Evolutionary conservation across 2,329 filamentous ascomycete species (phyloP).

Genomic region (Fusarium praegraminearum): DNA sequence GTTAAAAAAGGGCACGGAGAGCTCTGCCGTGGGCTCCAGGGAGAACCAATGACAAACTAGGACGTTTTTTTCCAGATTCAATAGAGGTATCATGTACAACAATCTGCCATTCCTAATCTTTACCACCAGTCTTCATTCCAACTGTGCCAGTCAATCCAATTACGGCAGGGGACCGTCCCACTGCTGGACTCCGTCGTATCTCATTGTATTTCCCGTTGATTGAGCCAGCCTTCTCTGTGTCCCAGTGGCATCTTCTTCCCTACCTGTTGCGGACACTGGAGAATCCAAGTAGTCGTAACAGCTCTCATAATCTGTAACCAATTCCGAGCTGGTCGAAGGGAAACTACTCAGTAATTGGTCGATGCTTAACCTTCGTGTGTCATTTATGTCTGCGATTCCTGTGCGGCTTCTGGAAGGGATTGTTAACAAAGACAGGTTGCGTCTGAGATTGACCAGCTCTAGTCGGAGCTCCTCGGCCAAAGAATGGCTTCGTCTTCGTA

Average conservation of each 20-base stretch:
- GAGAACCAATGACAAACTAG: conserved; percentile 46
- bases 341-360: conserved; percentile 33
- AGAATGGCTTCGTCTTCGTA: conserved; percentile 47
- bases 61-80: conserved; percentile 47
- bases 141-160: neutral
- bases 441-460: conserved; percentile 41
- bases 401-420: conserved; percentile 18
- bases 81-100: conserved; percentile 54
- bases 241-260: conserved; percentile 34
- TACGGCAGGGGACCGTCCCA: conserved; percentile 16
- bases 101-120: conserved; percentile 31
- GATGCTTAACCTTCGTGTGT: conserved; percentile 33
- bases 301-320: conserved; percentile 32
- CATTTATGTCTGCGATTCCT: conserved; percentile 1
- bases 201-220: conserved; percentile 7
- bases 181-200: conserved; percentile 34
- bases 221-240: conserved; percentile 33
- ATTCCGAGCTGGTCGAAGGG: conserved; percentile 31
- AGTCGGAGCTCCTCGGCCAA: conserved; percentile 44
- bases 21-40: conserved; percentile 40
- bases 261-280: conserved; percentile 40
- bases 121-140: conserved; percentile 1
- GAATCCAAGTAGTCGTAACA: conserved; percentile 39
- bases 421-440: conserved; percentile 30
- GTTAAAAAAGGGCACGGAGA: conserved; percentile 37